phyloP scores from a whole-genome alignment of 805 yeast species.

The Yamadazyma paraphyllophila region DNA sequence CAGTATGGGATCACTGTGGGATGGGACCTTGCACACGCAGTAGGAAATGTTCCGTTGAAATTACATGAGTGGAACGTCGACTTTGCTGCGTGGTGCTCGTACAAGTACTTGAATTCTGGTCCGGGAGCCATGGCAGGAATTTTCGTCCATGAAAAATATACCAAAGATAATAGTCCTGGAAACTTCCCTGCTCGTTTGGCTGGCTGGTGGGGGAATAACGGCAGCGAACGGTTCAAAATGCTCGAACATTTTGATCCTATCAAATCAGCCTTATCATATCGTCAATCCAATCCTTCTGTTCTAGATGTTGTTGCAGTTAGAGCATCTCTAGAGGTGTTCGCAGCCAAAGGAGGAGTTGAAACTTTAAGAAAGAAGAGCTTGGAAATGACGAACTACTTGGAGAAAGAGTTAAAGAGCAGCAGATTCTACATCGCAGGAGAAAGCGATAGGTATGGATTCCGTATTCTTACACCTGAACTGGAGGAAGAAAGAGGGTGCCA shows the following conservation, averaged over 20 bases:
- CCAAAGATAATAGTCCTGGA: constrained; percentile 26
- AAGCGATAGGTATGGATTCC: constrained; percentile 43
- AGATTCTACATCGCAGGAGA: constrained; percentile 40
- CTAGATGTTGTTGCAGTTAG: constrained; percentile 74
- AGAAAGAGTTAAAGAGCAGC: constrained; percentile 44
- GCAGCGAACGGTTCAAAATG: constrained; percentile 74
- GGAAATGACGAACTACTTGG: constrained; percentile 56
- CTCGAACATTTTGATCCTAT: constrained; percentile 74
- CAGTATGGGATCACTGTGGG: constrained; percentile 59
- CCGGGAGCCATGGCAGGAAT: constrained; percentile 93
- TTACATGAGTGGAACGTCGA: constrained; percentile 90
- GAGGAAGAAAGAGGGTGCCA: constrained; percentile 72
- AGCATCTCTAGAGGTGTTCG: constrained; percentile 62
- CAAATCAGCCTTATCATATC: constrained; percentile 79
- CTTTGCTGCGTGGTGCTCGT: constrained; percentile 93
- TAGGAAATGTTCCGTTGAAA: constrained; percentile 74
- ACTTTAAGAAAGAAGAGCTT: constrained; percentile 55
- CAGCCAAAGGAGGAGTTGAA: constrained; percentile 61
- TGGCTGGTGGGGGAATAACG: constrained; percentile 97
- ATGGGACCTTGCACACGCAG: constrained; percentile 96
- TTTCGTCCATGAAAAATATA: constrained; percentile 61
- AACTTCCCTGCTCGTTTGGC: constrained; percentile 67
- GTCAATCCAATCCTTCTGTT: constrained; percentile 90
- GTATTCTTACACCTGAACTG: constrained; percentile 70
- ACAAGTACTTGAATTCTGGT: constrained; percentile 87